Percentiles rank a stretch among this genome's conserved stretches.
Conservation (phyloP, 192 early-diverging fungal genomes). For the Coemansia sp. region DNA sequence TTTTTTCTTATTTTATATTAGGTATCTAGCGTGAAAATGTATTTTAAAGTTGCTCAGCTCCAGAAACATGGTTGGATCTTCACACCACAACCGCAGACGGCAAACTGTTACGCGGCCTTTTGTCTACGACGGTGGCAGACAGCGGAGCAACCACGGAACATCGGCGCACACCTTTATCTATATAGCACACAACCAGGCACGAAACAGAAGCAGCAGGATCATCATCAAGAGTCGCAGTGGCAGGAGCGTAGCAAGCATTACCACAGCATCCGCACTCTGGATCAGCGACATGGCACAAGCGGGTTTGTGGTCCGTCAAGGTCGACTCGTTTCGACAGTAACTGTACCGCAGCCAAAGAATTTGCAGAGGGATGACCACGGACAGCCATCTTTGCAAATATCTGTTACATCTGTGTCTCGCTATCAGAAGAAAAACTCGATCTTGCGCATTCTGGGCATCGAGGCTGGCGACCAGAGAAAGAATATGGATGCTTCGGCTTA, state of each 20-base stretch:
- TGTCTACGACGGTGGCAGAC: neutral
- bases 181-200: slow-evolving; percentile 2
- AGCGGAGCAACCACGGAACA: neutral
- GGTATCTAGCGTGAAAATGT: neutral
- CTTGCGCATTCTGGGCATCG: neutral
- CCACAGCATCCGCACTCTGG: neutral
- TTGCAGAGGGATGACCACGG: neutral
- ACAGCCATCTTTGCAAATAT: neutral
- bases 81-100: neutral
- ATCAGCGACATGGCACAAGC: neutral
- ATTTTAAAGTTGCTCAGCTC: neutral
- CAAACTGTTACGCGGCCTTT: neutral
- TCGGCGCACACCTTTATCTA: neutral
- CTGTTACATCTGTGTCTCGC: neutral
- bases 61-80: neutral
- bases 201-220: neutral
- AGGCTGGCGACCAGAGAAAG: neutral
- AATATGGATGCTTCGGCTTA: neutral
- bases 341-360: neutral
- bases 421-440: neutral
- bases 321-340: slow-evolving; percentile 6
- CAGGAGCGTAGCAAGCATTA: slow-evolving; percentile 1
- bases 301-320: slow-evolving; percentile 7
- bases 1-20: no score
- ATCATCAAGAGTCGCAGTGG: neutral